phyloP scores from a whole-genome alignment of 768 basidiomycete genomes.

The Clitopilus hobsonii region DNA sequence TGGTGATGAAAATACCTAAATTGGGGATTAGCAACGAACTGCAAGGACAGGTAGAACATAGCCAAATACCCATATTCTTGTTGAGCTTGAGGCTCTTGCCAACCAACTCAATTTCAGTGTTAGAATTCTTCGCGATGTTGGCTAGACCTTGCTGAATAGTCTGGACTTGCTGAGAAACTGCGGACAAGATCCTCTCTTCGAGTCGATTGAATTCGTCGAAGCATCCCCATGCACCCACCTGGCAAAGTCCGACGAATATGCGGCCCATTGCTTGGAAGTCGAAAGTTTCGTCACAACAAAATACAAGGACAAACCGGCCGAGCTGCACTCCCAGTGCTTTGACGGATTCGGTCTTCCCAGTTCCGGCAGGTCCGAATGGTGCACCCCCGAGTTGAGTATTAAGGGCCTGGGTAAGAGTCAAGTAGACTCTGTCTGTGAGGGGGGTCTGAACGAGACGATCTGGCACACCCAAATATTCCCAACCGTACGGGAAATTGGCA shows the following conservation, averaged over 20 bases:
- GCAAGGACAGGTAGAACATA: background rate
- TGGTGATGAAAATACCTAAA: conserved; percentile 94
- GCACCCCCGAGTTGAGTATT: conserved; percentile 94
- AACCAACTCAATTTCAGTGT: conserved; percentile 90
- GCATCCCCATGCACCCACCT: conserved; percentile 99
- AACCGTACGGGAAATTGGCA: conserved; percentile 93
- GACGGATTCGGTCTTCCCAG: conserved; percentile 98
- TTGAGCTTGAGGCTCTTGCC: conserved; percentile 93
- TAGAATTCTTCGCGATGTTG: conserved; percentile 76
- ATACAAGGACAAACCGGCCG: conserved; percentile 99
- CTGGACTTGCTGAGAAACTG: conserved; percentile 98
- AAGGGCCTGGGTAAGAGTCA: conserved; percentile 93
- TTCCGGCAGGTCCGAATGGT: conserved; percentile 98
- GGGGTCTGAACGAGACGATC: conserved; percentile 98
- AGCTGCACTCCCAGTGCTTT: conserved; percentile 97
- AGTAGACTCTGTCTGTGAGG: conserved; percentile 92
- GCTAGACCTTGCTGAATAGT: conserved; percentile 95
- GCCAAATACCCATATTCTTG: conserved; percentile 74
- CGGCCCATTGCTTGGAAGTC: conserved; percentile 99
- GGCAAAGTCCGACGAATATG: conserved; percentile 97
- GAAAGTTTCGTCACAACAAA: conserved; percentile 99
- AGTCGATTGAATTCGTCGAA: conserved; percentile 98
- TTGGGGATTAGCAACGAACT: conserved; percentile 1
- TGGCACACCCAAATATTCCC: conserved; percentile 97
- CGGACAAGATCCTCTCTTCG: conserved; percentile 95